Base-by-base conservation (phyloP, 345 rosid species). In the Draba incana region DNA sequence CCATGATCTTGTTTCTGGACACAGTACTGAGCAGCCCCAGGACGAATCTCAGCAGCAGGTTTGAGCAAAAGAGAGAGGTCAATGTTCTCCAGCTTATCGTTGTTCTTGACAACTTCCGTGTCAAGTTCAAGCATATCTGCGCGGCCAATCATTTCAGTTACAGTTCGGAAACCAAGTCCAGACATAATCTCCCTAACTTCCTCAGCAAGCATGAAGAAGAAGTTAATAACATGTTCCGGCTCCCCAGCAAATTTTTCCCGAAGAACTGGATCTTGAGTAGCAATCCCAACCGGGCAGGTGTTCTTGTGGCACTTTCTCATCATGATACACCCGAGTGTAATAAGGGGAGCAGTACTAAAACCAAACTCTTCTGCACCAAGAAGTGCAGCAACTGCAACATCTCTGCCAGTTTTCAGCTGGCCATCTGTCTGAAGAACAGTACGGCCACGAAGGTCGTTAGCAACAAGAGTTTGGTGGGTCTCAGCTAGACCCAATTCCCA, bases 311-410 rank as follows among this genome's bases (percentile, higher is more conserved):
- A 95, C 76, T 95, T 95, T 66, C 97, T 81, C 99, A 95, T 95
- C 99, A 95, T 95, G 79, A 95, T 92, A 79, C 99, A 95, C 45
- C 99, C 99, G 2, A 95, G 97, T 3, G 99, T 92, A 60, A 95
- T 95, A 42, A 95, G 96, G 37, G 99, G 99, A 10, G 99, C 99
- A 42, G 99, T 95, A 82, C 99, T 95, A 67, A 95, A 95, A 57
- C 99, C 99, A 74, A 95, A 95, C 75, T 95, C 99, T 83, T 95
- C 99, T 7, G 99, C 99, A 57, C 99, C 99, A 28, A 95, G 98
- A 74, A 95, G 99, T 0, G 99, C 92, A 8, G 99, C 99, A 50
- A 95, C 72, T 48, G 97, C 99, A 64, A 95, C 99, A 69, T 95
- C 99, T 69, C 96, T 88, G 50, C 99, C 99, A 48, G 99, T 95